A percentile compares a stretch with the other conserved stretches of the same genome.
Conservation (phyloP, 164 flowering plant species). For the Piper betle region DNA sequence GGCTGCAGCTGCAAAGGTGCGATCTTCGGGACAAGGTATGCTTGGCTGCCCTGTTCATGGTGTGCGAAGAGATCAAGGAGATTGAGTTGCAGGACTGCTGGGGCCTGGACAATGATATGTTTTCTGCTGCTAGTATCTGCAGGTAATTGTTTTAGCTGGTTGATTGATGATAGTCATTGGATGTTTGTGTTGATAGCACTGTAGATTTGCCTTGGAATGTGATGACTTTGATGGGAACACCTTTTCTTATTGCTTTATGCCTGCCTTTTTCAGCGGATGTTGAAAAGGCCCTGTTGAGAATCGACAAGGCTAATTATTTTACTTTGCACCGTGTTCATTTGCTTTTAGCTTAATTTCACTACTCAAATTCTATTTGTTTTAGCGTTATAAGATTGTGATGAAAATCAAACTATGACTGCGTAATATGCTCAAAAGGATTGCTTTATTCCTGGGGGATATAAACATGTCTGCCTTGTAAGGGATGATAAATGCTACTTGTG, state of each 20-base stretch:
- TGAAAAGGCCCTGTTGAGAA: neutral
- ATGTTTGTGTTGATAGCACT: no score
- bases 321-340: neutral
- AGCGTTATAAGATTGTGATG: no score
- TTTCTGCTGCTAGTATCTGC: slow-evolving; percentile 41
- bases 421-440: no score
- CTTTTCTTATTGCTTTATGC: neutral
- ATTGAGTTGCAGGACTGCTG: slow-evolving; percentile 66
- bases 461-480: no score
- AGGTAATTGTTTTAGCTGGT: slow-evolving; percentile 34
- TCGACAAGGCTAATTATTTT: neutral
- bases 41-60: slow-evolving; percentile 44
- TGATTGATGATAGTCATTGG: neutral
- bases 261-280: neutral
- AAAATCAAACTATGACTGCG: no score
- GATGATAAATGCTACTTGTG: no score
- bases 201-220: no score
- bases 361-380: no score
- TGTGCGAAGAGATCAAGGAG: slow-evolving; percentile 51
- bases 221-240: neutral
- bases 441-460: no score
- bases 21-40: slow-evolving; percentile 59
- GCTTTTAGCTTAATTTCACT: no score
- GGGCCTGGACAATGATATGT: slow-evolving; percentile 72
- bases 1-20: slow-evolving; percentile 65